phyloP scores from a whole-genome alignment of 2,329 filamentous ascomycete species.

The Pleoardoris graminearum region DNA sequence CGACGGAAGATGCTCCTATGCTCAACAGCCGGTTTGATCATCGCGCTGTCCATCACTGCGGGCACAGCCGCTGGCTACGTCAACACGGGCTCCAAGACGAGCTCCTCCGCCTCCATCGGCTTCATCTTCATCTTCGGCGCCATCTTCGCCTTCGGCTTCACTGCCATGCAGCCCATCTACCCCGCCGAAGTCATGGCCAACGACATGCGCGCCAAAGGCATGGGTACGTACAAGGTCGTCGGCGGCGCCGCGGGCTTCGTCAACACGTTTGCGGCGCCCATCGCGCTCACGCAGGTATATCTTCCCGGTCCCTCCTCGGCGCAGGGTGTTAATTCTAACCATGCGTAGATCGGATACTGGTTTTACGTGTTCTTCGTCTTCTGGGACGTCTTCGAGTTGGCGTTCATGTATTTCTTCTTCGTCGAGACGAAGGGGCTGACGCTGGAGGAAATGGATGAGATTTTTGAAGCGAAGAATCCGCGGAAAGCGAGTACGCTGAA shows the following conservation, averaged over 20 bases:
- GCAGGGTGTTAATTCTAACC: constrained; percentile 6
- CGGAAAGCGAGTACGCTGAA: constrained; percentile 27
- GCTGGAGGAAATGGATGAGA: constrained; percentile 27
- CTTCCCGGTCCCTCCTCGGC: background rate
- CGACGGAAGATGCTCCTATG: constrained; percentile 34
- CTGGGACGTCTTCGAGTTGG: constrained; percentile 30
- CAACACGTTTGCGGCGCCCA: constrained; percentile 27
- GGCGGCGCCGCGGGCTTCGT: constrained; percentile 25
- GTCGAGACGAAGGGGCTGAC: constrained; percentile 30
- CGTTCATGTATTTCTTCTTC: constrained; percentile 32
- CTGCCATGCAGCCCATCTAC: constrained; percentile 41
- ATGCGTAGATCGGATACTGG: constrained; percentile 25
- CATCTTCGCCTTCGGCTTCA: constrained; percentile 38
- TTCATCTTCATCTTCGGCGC: constrained; percentile 42
- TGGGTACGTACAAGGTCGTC: constrained; percentile 26
- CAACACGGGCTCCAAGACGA: constrained; percentile 19
- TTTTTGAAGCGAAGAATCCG: constrained; percentile 31
- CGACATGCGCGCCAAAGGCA: constrained; percentile 38
- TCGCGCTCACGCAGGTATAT: constrained; percentile 55
- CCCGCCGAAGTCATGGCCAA: constrained; percentile 38
- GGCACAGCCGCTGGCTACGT: constrained; percentile 31
- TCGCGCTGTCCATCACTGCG: constrained; percentile 28
- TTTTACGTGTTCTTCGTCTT: constrained; percentile 31
- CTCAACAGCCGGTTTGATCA: constrained; percentile 29
- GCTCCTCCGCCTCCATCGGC: constrained; percentile 30